Conservation (phyloP, 179 eudicot genomes). For the Silene coronaria region DNA sequence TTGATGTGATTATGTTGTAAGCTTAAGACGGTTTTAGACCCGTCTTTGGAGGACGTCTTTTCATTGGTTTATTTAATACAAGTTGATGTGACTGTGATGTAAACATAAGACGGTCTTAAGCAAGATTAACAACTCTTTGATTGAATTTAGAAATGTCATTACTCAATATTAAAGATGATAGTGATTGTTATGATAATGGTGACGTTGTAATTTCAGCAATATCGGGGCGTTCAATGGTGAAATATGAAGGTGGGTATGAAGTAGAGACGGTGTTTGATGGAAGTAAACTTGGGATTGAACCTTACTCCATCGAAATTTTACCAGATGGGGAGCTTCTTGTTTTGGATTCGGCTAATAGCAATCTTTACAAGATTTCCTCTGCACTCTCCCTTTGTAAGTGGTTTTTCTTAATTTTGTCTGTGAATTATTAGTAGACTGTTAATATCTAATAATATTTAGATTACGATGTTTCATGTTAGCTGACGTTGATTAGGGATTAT, state of each 20-base stretch:
- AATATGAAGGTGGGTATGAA: conserved; percentile 81
- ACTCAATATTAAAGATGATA: background rate
- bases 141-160: background rate
- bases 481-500: background rate
- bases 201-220: conserved; percentile 26
- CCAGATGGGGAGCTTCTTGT: conserved; percentile 88
- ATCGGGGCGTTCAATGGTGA: conserved; percentile 69
- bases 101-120: background rate
- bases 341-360: conserved; percentile 87
- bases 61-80: background rate
- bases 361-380: conserved; percentile 82
- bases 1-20: no score
- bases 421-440: background rate
- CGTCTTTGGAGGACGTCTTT: no score
- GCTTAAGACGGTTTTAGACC: no score
- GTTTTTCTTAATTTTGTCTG: background rate
- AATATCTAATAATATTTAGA: background rate
- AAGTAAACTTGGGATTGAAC: conserved; percentile 96
- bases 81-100: background rate
- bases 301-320: conserved; percentile 65
- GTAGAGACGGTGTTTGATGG: conserved; percentile 99
- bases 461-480: background rate
- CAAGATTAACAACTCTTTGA: background rate
- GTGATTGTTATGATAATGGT: background rate
- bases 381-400: conserved; percentile 84